Conservation (phyloP, 75 land plant species). For the Pinus albicaulis region DNA sequence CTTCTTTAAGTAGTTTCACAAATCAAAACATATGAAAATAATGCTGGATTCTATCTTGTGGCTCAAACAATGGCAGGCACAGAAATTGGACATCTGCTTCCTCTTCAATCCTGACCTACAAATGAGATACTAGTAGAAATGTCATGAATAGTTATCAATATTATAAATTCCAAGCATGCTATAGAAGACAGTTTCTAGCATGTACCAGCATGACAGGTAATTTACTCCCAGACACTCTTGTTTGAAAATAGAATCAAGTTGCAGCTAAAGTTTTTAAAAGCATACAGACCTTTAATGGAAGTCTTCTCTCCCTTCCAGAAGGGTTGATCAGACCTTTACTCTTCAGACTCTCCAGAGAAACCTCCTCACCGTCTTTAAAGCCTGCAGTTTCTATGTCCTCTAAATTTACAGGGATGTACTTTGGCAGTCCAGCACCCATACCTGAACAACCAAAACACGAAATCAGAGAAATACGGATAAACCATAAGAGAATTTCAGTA, state of each 20-base stretch:
- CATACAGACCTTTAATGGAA: constrained; percentile 75
- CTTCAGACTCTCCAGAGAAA: constrained; percentile 84
- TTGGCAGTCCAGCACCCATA: constrained; percentile 90
- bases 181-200: not conserved
- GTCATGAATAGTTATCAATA: not conserved
- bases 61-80: not conserved
- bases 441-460: constrained; percentile 31
- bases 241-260: not conserved
- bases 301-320: constrained; percentile 83
- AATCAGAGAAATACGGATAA: not conserved
- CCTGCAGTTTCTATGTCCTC: constrained; percentile 72
- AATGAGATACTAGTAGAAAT: not conserved
- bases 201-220: not conserved
- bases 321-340: constrained; percentile 82
- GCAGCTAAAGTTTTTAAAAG: not conserved
- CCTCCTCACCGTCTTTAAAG: constrained; percentile 89
- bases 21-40: not conserved
- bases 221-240: not conserved
- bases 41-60: not conserved
- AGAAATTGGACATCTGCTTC: not conserved
- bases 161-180: not conserved
- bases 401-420: constrained; percentile 84
- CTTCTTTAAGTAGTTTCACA: not conserved
- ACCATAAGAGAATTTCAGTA: not conserved
- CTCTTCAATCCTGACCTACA: not conserved